A percentile compares a stretch with the other conserved stretches of the same genome.
Evolutionary conservation across 352 stramenopile species (phyloP).

Genomic region (Phytophthora palmivora): DNA sequence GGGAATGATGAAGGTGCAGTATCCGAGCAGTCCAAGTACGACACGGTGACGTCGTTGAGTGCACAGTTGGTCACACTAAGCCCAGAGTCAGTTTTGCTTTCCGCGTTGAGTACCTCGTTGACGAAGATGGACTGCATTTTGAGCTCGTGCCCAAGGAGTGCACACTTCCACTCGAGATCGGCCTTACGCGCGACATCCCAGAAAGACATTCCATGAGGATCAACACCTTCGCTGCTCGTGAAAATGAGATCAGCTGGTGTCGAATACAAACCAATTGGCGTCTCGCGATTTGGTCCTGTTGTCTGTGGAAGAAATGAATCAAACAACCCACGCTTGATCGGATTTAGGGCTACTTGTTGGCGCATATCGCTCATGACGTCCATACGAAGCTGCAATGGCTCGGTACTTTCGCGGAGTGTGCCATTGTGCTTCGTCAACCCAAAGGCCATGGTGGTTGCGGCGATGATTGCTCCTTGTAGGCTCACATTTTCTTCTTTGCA

Average conservation of each 20-base stretch:
- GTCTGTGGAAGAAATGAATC: slow-evolving; percentile 13
- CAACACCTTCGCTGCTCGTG: slow-evolving; percentile 55
- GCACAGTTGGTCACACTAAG: slow-evolving; percentile 51
- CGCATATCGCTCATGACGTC: slow-evolving; percentile 62
- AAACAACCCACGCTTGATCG: slow-evolving; percentile 25
- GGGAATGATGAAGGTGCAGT: slow-evolving; percentile 27
- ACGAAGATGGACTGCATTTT: slow-evolving; percentile 70
- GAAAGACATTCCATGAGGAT: slow-evolving; percentile 42
- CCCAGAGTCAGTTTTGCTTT: slow-evolving; percentile 33
- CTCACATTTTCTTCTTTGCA: slow-evolving; percentile 52
- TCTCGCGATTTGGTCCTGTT: slow-evolving; percentile 18
- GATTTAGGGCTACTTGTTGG: slow-evolving; percentile 22
- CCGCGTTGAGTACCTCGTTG: slow-evolving; percentile 61
- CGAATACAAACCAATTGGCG: slow-evolving; percentile 57
- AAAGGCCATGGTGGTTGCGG: slow-evolving; percentile 52
- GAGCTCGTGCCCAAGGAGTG: slow-evolving; percentile 58
- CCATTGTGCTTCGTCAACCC: slow-evolving; percentile 45
- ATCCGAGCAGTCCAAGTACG: slow-evolving; percentile 39
- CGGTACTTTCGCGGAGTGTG: slow-evolving; percentile 30
- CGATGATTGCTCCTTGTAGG: slow-evolving; percentile 55
- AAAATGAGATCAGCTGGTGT: slow-evolving; percentile 54
- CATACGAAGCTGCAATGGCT: slow-evolving; percentile 52
- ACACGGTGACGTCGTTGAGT: slow-evolving; percentile 52
- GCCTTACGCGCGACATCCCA: slow-evolving; percentile 62
- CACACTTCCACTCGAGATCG: slow-evolving; percentile 54